phyloP scores from a whole-genome alignment of 345 rosid species.

The Melastoma malabathricum region DNA sequence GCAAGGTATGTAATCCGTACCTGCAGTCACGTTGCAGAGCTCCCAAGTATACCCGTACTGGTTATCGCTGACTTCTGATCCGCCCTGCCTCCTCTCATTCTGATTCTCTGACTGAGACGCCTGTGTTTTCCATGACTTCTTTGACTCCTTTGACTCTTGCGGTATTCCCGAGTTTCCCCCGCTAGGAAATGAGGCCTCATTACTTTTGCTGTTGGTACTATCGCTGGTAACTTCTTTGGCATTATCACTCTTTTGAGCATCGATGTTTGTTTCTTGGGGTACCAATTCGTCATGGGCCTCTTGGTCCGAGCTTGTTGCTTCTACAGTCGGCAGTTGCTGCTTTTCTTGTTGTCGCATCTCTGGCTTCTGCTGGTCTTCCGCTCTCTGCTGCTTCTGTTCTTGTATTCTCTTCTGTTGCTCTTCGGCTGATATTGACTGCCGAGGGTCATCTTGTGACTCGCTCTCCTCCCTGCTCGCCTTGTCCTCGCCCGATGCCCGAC shows the following conservation, averaged over 20 bases:
- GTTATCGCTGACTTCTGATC: slow-evolving; percentile 14
- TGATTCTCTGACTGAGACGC: slow-evolving; percentile 53
- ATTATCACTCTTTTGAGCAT: slow-evolving; percentile 1
- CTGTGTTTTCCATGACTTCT: slow-evolving; percentile 66
- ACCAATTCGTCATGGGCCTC: slow-evolving; percentile 2
- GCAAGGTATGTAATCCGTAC: slow-evolving; percentile 87
- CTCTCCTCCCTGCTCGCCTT: slow-evolving; percentile 2
- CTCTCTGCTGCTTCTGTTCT: slow-evolving; percentile 23
- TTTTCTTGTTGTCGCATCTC: slow-evolving; percentile 6
- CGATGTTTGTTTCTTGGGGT: background rate
- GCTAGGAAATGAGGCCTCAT: slow-evolving; percentile 10
- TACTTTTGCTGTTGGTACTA: background rate
- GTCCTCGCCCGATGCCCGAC: background rate
- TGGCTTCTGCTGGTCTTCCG: slow-evolving; percentile 6
- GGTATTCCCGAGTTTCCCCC: slow-evolving; percentile 46
- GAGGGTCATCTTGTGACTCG: slow-evolving; percentile 14
- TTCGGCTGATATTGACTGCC: slow-evolving; percentile 12
- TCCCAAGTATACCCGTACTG: slow-evolving; percentile 40
- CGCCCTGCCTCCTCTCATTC: slow-evolving; percentile 53
- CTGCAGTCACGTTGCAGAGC: slow-evolving; percentile 68
- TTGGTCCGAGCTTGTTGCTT: slow-evolving; percentile 7
- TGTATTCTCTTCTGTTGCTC: slow-evolving; percentile 15
- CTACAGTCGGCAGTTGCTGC: slow-evolving; percentile 3
- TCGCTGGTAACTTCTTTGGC: background rate
- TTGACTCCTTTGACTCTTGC: slow-evolving; percentile 62